These are phyloP conservation scores for Neltuma alba DNA, from an alignment of 306 rosid species.

Conservation along the genomic window DNA sequence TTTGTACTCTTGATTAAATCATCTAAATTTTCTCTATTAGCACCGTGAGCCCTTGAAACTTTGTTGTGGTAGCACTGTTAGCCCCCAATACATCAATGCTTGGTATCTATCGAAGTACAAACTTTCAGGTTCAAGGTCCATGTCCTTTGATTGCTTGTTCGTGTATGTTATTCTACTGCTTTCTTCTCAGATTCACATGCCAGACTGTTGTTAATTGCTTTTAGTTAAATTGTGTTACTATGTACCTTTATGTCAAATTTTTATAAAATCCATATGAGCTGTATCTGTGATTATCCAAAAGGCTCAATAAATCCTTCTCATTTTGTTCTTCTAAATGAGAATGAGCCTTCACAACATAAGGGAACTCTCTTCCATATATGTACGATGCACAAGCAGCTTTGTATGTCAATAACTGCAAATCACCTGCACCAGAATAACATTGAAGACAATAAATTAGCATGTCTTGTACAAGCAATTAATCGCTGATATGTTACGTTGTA, in stretches of 20 bases:
- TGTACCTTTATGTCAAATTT: neutral
- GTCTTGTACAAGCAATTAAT: neutral
- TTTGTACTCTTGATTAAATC: no score
- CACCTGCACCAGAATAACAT: conserved; percentile 56
- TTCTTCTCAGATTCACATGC: neutral
- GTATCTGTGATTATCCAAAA: conserved; percentile 50
- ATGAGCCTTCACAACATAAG: conserved; percentile 50
- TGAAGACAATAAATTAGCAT: conserved; percentile 1
- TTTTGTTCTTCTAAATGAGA: conserved; percentile 47
- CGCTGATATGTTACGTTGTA: neutral
- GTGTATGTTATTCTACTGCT: no score
- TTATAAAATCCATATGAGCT: conserved; percentile 48
- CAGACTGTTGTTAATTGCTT: neutral
- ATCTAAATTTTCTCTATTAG: no score
- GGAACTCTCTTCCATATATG: conserved; percentile 60
- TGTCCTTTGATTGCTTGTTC: no score
- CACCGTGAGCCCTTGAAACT: no score
- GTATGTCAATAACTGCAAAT: conserved; percentile 63
- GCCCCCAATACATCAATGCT: no score
- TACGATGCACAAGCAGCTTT: conserved; percentile 82
- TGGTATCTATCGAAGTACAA: no score
- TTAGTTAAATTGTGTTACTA: neutral
- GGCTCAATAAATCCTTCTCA: conserved; percentile 47
- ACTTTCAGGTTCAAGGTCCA: no score
- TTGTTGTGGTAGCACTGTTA: no score